Evolutionary conservation across 768 basidiomycete genomes (phyloP).

Genomic region (Leccinellum albellum): DNA sequence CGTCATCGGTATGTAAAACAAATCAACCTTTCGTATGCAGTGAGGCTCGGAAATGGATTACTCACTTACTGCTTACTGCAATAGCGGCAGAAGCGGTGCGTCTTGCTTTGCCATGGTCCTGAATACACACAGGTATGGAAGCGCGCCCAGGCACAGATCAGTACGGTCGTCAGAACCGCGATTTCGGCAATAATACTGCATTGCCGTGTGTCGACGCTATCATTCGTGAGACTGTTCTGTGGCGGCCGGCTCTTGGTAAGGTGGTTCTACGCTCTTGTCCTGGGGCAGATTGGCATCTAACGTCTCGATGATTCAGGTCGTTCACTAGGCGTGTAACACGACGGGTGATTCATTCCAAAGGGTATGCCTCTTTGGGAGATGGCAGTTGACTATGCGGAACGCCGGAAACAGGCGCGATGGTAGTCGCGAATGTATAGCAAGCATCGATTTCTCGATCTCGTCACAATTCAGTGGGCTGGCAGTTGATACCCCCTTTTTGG

Average conservation of each 20-base stretch:
- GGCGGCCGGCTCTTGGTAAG: not conserved
- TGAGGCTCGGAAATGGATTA: not conserved
- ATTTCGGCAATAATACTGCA: not conserved
- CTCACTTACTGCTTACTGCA: not conserved
- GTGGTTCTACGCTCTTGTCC: not conserved
- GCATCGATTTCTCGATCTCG: not conserved
- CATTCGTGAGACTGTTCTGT: not conserved
- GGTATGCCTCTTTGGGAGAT: slow-evolving; percentile 20
- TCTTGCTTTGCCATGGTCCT: not conserved
- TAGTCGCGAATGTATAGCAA: slow-evolving; percentile 12
- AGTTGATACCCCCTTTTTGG: not conserved
- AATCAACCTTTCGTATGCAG: not conserved
- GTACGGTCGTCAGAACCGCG: not conserved
- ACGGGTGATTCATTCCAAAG: slow-evolving; percentile 28
- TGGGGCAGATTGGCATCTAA: not conserved
- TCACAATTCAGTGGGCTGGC: not conserved
- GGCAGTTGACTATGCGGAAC: not conserved
- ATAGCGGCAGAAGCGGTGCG: not conserved
- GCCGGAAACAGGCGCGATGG: slow-evolving; percentile 3
- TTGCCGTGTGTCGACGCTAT: not conserved
- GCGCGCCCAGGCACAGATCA: not conserved
- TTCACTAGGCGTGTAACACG: slow-evolving; percentile 20
- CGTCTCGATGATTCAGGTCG: not conserved
- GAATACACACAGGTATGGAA: not conserved
- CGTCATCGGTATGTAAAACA: not conserved